Base-by-base conservation (phyloP, 2,329 filamentous ascomycete species). In the Apiospora phragmitis region DNA sequence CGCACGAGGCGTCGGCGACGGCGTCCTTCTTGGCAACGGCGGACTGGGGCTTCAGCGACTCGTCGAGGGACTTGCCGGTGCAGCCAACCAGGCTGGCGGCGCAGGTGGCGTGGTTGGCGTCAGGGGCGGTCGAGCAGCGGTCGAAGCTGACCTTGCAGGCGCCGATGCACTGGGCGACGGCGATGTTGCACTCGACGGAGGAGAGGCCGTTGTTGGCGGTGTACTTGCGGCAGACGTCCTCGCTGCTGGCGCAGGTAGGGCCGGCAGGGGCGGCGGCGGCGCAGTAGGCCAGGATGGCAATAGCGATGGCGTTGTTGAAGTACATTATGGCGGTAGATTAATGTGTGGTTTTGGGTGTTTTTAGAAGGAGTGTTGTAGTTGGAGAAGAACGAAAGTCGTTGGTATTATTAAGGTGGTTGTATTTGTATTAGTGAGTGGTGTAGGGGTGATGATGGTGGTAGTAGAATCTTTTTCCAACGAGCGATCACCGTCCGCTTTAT, bases 211-310 rank as follows among this genome's bases (percentile, higher is more conserved):
- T 67, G 65, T 67, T 67, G 65, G 41, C 42, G 11, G 24, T 67
- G 65, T 67, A 67, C 24, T 35, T 67, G 65, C 65, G 65, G 65
- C 65, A 67, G 65, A 67, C 8, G 65, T 42, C 47, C 41, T 67
- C 65, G 24, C 26, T 42, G 26, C 42, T 21, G 65, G 12, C 42
- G 65, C 65, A 67, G 41, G 26, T 67, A n/a, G 65, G 42, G 65
- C 65, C 65, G 65, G 65, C 65, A 16, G 65, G 65, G 65, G 65
- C 65, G 42, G 65, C 65, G 42, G 26, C 65, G 65, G 65, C 65
- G 26, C 41, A 47, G 42, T 67, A 67, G 26, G 65, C 65, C 65
- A 67, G 65, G 65, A 67, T 67, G 65, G 65, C 42, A 8, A 32
- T 12, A 26, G 65, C 65, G 65, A 67, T 67, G 65, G 65, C 41